Percentiles rank a stretch among this genome's conserved stretches.
Evolutionary conservation across 768 basidiomycete species (phyloP).

Genomic region (Mycena galericulata): DNA sequence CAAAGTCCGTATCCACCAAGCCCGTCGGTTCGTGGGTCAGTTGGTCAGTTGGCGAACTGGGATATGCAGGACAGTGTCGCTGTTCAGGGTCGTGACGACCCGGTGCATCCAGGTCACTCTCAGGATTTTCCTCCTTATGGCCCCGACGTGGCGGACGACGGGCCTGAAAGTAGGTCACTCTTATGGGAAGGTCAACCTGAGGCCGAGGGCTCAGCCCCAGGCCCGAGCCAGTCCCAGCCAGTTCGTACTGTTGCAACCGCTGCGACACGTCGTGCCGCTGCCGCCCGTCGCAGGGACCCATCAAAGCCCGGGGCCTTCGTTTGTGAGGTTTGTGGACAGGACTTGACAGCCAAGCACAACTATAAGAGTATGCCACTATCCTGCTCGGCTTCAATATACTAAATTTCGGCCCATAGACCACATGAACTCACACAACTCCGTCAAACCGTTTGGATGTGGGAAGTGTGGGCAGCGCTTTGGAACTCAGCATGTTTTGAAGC

Average conservation of each 20-base stretch:
- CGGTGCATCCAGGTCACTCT: too few species aligned
- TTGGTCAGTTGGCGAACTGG: too few species aligned
- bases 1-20: too few species aligned
- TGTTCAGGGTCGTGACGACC: too few species aligned
- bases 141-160: too few species aligned
- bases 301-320: neutral
- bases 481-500: constrained; percentile 6
- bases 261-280: constrained; percentile 3
- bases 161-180: too few species aligned
- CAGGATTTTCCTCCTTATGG: too few species aligned
- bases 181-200: too few species aligned
- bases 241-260: constrained; percentile 2
- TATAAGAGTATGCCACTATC: neutral
- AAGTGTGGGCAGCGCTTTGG: constrained; percentile 8
- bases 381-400: neutral
- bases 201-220: too few species aligned
- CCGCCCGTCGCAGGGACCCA: constrained; percentile 1
- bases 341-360: constrained; percentile 20
- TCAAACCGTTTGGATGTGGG: neutral
- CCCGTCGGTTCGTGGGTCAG: too few species aligned
- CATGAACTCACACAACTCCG: constrained; percentile 3
- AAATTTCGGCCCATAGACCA: constrained; percentile 13
- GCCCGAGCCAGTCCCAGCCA: neutral
- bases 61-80: too few species aligned
- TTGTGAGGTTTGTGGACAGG: neutral